Evolutionary conservation across 148 eudicot species (phyloP).

Genomic region (Spergularia marina): DNA sequence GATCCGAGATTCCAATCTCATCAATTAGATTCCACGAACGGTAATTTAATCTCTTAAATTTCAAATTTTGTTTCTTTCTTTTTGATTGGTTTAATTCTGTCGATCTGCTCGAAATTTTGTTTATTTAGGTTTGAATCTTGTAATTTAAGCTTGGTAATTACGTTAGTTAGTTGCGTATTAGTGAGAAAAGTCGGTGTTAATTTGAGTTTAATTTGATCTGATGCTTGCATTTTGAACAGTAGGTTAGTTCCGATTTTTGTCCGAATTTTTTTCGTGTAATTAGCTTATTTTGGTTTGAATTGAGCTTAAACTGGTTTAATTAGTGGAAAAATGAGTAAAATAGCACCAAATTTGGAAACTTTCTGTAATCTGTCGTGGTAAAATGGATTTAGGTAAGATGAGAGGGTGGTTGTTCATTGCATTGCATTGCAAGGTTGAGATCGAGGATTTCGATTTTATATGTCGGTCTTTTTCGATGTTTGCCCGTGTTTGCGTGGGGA

Average conservation of each 20-base stretch:
- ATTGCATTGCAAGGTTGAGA: neutral
- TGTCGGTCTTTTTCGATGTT: neutral
- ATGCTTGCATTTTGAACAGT: neutral
- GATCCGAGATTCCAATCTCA: no score
- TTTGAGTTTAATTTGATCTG: neutral
- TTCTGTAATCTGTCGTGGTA: neutral
- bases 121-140: no score
- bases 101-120: no score
- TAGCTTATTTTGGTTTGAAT: neutral
- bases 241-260: neutral
- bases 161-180: neutral
- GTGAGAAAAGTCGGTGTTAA: neutral
- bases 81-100: no score
- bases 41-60: no score
- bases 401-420: neutral
- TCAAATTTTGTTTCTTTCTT: no score
- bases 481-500: neutral
- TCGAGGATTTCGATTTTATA: neutral
- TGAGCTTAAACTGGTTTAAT: constrained; percentile 14
- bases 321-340: constrained; percentile 5
- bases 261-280: neutral
- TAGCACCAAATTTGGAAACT: neutral
- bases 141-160: constrained; percentile 2
- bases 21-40: no score
- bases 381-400: neutral